Base-by-base conservation (phyloP, 2,329 filamentous ascomycete genomes). In the Spiromastix sp. region DNA sequence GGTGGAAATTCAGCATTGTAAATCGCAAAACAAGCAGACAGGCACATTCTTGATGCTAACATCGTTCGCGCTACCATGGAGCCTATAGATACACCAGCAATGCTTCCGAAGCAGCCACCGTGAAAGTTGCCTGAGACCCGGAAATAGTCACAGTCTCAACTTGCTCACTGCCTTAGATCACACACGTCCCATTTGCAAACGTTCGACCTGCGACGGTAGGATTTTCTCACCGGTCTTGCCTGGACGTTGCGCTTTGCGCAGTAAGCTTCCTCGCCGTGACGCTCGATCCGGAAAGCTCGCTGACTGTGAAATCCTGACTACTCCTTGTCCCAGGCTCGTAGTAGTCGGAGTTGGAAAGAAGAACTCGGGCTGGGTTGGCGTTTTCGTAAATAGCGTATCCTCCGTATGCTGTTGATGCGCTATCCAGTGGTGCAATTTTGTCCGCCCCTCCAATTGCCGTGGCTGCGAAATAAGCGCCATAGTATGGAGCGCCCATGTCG, bases 401-500 rank as follows among this genome's bases (percentile, higher is more conserved):
- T 3, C 11, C 27, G 27, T 21, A 33, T 9, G 31, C n/a, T 17
- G 16, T 33, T 21, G 6, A 16, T 17, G 20, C n/a, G 16, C 12
- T 24, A 24, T 33, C 27, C 11, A 29, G 27, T 4, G 27, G 27
- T 13, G 27, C 27, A 13, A 29, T 29, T 29, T 29, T 11, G 13
- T 33, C 31, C 3, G 31, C 31, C 5, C 11, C 16, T 31, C 15
- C 27, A 11, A 34, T 4, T 15, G 66, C 50, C n/a, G 64, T 59
- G 2, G 62, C 59, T 1, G 67, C 67, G 3, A 62, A 62, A 30
- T 65, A 67, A 1, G 68, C 69, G 3, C 69, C 69, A 37, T 68
- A 71, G 45, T 71, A 73, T 0, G 70, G 67, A 0, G 66, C 59
- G 0, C 67, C 67, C 57, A 70, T 70, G 27, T 50, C 57, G 43